Percentiles rank a stretch among this genome's conserved stretches.
Conservation (phyloP, 2,329 filamentous ascomycete genomes). For the Arachnopeziza araneosa region DNA sequence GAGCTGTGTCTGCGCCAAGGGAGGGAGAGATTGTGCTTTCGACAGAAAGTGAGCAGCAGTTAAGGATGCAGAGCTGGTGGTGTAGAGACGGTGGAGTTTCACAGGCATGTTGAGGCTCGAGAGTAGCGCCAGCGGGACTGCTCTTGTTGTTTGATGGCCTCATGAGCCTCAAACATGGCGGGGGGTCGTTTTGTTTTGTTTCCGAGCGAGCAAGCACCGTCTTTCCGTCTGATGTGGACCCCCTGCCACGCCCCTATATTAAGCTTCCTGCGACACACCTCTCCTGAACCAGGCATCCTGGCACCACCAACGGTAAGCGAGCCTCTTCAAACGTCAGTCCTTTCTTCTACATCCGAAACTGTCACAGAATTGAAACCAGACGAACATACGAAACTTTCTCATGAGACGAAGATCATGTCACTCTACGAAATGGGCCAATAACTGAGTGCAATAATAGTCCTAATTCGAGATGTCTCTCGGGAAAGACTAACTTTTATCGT, state of each 20-base stretch:
- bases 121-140: not conserved
- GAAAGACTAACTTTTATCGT: constrained; percentile 5
- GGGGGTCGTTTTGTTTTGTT: not conserved
- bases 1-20: constrained; percentile 41
- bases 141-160: not conserved
- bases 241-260: not conserved
- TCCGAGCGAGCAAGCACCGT: not conserved
- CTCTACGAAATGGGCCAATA: not conserved
- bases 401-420: not conserved
- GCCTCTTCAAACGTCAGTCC: not conserved
- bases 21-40: constrained; percentile 37
- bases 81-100: constrained; percentile 17
- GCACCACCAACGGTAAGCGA: not conserved
- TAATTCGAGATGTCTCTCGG: not conserved
- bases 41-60: constrained; percentile 37
- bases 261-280: not conserved
- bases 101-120: constrained; percentile 12
- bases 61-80: constrained; percentile 25
- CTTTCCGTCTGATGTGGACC: not conserved
- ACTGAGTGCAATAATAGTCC: not conserved
- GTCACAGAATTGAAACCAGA: constrained; percentile 8
- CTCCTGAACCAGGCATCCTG: constrained; percentile 4
- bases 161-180: not conserved
- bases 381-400: not conserved
- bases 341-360: constrained; percentile 4